Base-by-base conservation (phyloP, 2,329 filamentous ascomycete genomes). In the Zymoseptoria pseudotritici region DNA sequence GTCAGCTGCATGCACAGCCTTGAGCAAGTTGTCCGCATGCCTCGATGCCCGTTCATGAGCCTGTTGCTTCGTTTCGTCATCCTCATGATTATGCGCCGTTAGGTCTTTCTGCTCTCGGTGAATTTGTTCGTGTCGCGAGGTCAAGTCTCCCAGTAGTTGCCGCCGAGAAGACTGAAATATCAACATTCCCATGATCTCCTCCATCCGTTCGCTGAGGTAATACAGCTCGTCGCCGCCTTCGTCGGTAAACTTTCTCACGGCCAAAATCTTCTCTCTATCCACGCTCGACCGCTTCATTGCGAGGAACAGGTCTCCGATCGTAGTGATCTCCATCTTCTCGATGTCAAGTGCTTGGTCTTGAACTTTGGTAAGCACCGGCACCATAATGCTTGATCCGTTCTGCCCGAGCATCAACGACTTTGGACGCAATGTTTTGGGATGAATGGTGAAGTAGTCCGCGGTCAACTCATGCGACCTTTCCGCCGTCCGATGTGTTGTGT, bases 211-310 rank as follows among this genome's bases (percentile, higher is more conserved):
- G 62, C 88, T 82, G 20, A 99, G 78, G 62, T 91, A 88, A 57
- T 82, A 81, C 26, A 97, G 77, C 67, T 97, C 91, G 22, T 89
- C 85, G 5, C 84, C 84, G 20, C 85, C 89, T 57, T 94, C 81
- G 50, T 86, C 79, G n/a, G 97, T 79, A 71, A 96, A 99, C 63
- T 84, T 89, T 68, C 88, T 86, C 21, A 97, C 82, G 0, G 88
- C 87, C 62, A 93, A 87, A 60, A 95, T 85, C 77, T 94, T 97
- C 77, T 97, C 93, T 36, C 94, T 84, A 71, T 99, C 94, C 66
- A 99, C 90, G 7, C 86, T 83, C 5, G 88, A 85, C 49, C 77
- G 77, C 63, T 86, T 87, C 58, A 99, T 74, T 2, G 84, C 82
- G 21, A 75, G 77, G 77, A 96, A 81, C 24, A 99, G 78, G 2